Conservation (phyloP, 2,329 filamentous ascomycete genomes). For the Didymella lethalis region DNA sequence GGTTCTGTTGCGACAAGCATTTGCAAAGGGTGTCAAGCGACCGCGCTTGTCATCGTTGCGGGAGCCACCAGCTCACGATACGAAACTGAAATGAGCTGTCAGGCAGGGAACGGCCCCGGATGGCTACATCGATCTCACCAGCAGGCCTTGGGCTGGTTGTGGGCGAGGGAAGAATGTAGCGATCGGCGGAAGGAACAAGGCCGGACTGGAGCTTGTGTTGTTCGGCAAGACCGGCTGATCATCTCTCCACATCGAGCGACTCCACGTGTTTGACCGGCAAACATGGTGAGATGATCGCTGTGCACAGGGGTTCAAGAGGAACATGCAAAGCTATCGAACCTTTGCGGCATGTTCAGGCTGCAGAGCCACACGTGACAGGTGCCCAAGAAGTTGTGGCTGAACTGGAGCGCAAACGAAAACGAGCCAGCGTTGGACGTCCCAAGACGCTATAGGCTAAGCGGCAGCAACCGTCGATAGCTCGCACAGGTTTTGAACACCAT, state of each 20-base stretch:
- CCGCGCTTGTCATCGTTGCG: neutral
- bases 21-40: neutral
- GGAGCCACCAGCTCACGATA: slow-evolving; percentile 5
- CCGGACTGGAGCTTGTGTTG: slow-evolving; percentile 19
- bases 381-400: neutral
- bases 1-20: neutral
- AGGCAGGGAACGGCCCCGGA: slow-evolving; percentile 4
- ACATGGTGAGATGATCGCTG: slow-evolving; percentile 4
- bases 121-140: slow-evolving; percentile 14
- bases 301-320: neutral
- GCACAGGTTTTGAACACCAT: slow-evolving; percentile 11
- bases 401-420: slow-evolving; percentile 3
- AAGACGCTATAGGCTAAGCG: slow-evolving; percentile 18
- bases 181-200: slow-evolving; percentile 28
- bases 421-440: neutral
- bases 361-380: slow-evolving; percentile 5
- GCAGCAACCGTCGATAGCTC: slow-evolving; percentile 20
- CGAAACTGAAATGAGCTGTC: slow-evolving; percentile 6
- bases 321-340: neutral
- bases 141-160: slow-evolving; percentile 4
- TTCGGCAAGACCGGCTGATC: slow-evolving; percentile 33
- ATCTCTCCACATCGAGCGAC: slow-evolving; percentile 26
- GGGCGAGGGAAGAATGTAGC: slow-evolving; percentile 10
- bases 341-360: neutral
- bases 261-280: slow-evolving; percentile 31